Percentiles rank a stretch among this genome's conserved stretches.
Conservation (phyloP, 495 filamentous ascomycete genomes). For the Amorphotheca resinae region DNA sequence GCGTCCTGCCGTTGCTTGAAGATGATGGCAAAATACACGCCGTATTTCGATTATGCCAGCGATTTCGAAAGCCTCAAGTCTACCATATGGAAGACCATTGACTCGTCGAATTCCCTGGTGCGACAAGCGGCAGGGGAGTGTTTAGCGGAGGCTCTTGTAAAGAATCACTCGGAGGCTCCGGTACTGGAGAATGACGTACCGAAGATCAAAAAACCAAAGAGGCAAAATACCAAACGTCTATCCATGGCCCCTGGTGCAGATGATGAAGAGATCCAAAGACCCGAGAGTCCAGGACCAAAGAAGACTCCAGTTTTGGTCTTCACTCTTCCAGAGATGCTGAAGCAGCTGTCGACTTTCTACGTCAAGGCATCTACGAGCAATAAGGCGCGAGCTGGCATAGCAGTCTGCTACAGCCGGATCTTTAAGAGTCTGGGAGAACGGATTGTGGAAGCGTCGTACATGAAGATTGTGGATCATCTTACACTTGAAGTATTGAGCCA, state of each 20-base stretch:
- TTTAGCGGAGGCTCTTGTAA: constrained; percentile 64
- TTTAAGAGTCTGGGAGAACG: constrained; percentile 62
- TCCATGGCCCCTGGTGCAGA: constrained; percentile 58
- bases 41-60: constrained; percentile 75
- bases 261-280: constrained; percentile 57
- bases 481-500: constrained; percentile 69
- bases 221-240: constrained; percentile 52
- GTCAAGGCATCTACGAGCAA: constrained; percentile 68
- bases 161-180: constrained; percentile 57
- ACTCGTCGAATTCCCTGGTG: constrained; percentile 59
- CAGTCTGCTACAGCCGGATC: constrained; percentile 73
- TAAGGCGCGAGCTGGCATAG: constrained; percentile 68
- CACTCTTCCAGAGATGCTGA: constrained; percentile 66
- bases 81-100: constrained; percentile 71
- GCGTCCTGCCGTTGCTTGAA: constrained; percentile 73
- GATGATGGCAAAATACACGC: constrained; percentile 53
- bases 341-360: constrained; percentile 73
- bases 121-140: constrained; percentile 82
- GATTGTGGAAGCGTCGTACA: constrained; percentile 67
- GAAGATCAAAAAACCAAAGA: constrained; percentile 63
- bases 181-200: constrained; percentile 39
- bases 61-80: constrained; percentile 82
- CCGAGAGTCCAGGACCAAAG: constrained; percentile 54
- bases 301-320: constrained; percentile 60
- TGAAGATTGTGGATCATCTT: constrained; percentile 67